phyloP scores from a whole-genome alignment of 2,329 filamentous ascomycete species.

The Ophiognomonia clavigignenti-juglandacearum region DNA sequence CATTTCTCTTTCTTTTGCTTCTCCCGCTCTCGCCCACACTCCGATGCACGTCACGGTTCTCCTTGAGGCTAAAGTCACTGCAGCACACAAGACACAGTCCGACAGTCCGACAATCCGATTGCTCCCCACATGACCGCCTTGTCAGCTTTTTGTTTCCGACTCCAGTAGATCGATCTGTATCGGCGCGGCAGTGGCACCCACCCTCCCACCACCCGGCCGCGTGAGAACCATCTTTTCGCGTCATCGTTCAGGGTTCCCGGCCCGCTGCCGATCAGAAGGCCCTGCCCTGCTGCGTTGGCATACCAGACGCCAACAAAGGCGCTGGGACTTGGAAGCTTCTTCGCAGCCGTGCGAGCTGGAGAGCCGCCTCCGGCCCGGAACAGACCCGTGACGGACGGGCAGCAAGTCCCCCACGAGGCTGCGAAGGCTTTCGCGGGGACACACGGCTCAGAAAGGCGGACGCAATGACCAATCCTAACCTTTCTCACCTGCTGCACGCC shows the following conservation, averaged over 20 bases:
- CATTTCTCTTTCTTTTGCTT: background rate
- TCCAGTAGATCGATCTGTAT: no score
- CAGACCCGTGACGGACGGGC: background rate
- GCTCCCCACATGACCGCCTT: background rate
- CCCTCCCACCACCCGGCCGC: no score
- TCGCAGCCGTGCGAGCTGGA: no score
- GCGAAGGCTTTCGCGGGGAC: background rate
- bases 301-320: no score
- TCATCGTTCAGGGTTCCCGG: slow-evolving; percentile 9
- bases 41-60: background rate
- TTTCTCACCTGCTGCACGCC: slow-evolving; percentile 18
- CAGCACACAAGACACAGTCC: no score
- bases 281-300: background rate
- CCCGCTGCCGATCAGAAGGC: slow-evolving; percentile 8
- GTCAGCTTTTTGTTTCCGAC: background rate
- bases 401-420: background rate
- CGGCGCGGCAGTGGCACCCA: background rate
- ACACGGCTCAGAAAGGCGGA: background rate
- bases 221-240: background rate
- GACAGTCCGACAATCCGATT: background rate
- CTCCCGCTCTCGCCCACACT: background rate
- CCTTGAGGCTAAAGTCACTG: no score
- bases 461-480: slow-evolving; percentile 16
- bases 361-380: no score
- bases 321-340: no score